A percentile compares a stretch with the other conserved stretches of the same genome.
Conservation (phyloP, 2,329 filamentous ascomycete genomes). For the Arthrobotrys pseudoclavata region DNA sequence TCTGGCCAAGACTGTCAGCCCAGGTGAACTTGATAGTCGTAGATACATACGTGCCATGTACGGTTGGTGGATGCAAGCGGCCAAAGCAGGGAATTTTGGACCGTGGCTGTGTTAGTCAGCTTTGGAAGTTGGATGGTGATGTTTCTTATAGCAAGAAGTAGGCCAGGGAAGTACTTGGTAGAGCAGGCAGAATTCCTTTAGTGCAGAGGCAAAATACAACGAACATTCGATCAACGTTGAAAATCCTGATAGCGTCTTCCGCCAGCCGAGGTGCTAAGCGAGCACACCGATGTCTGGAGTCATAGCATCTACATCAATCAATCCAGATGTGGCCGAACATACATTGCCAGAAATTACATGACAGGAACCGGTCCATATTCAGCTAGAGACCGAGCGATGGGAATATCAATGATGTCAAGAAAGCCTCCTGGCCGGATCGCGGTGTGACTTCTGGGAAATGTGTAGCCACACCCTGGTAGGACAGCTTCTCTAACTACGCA, state of each 20-base stretch:
- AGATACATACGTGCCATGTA: background rate
- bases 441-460: slow-evolving; percentile 8
- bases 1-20: background rate
- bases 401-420: slow-evolving; percentile 30
- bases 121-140: background rate
- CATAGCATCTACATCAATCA: slow-evolving; percentile 15
- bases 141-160: background rate
- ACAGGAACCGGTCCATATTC: slow-evolving; percentile 23
- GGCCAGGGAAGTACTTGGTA: background rate
- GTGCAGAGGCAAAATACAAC: slow-evolving; percentile 3
- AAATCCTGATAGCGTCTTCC: slow-evolving; percentile 7
- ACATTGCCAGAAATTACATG: background rate
- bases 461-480: slow-evolving; percentile 16
- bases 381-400: background rate
- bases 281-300: slow-evolving; percentile 13
- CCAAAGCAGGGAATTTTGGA: slow-evolving; percentile 7
- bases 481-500: slow-evolving; percentile 7
- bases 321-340: background rate
- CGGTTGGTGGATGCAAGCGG: slow-evolving; percentile 41
- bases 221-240: slow-evolving; percentile 22
- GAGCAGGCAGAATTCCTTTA: slow-evolving; percentile 9
- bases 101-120: slow-evolving; percentile 17
- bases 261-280: slow-evolving; percentile 27
- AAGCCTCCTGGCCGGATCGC: slow-evolving; percentile 24
- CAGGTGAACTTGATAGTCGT: background rate